A percentile compares a stretch with the other conserved stretches of the same genome.
Evolutionary conservation across 768 basidiomycete species (phyloP).

Genomic region (Boletus tylopilopsis): DNA sequence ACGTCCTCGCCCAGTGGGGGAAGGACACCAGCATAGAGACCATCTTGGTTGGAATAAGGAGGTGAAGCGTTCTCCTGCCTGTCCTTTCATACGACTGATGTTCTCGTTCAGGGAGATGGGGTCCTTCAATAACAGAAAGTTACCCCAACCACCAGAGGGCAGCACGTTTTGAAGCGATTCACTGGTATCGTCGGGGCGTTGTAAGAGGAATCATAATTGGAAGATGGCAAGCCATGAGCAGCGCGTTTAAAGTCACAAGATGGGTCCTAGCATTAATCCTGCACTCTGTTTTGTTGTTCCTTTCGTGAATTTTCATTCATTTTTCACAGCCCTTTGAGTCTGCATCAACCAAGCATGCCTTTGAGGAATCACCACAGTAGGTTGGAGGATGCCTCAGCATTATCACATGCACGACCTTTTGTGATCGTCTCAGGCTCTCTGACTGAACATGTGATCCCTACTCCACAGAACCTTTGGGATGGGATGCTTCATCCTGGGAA

Average conservation of each 20-base stretch:
- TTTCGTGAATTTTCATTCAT: constrained; percentile 14
- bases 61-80: constrained; percentile 39
- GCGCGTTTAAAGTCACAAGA: constrained; percentile 9
- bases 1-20: constrained; percentile 73
- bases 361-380: not conserved
- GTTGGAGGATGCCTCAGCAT: not conserved
- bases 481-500: no score
- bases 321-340: constrained; percentile 1
- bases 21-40: constrained; percentile 79
- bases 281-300: constrained; percentile 16
- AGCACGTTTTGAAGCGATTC: constrained; percentile 48
- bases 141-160: constrained; percentile 93
- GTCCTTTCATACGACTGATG: constrained; percentile 6
- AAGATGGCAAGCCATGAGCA: constrained; percentile 13
- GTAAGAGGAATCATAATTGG: constrained; percentile 8
- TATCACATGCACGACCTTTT: no score
- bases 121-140: constrained; percentile 83
- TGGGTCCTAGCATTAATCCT: constrained; percentile 20
- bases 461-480: no score
- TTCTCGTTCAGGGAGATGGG: constrained; percentile 80
- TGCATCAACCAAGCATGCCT: not conserved
- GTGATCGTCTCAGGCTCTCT: not conserved
- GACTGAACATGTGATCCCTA: no score
- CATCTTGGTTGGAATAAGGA: constrained; percentile 88
- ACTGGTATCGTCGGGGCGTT: not conserved